These are phyloP conservation scores for Ogataea nakhonphanomensis DNA, from an alignment of 805 yeast species.

Conservation along the genomic window DNA sequence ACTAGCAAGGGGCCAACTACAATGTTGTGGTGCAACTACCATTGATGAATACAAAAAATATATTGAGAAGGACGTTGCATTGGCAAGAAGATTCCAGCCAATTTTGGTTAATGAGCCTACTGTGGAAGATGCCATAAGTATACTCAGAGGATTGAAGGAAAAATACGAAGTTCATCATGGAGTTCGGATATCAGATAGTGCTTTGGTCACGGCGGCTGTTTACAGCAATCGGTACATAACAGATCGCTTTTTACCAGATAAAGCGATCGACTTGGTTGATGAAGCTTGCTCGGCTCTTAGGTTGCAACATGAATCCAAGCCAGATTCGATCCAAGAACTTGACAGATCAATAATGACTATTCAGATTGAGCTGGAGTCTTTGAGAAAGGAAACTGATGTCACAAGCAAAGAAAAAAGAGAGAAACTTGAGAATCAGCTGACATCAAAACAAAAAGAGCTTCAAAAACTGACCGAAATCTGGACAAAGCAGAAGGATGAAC, in stretches of 20 bases:
- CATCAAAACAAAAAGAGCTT: conserved; percentile 60
- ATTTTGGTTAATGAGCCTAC: conserved; percentile 83
- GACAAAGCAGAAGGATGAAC: conserved; percentile 76
- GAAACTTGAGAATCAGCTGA: conserved; percentile 68
- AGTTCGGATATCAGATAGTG: conserved; percentile 88
- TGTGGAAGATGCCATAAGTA: conserved; percentile 87
- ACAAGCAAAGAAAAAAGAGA: conserved; percentile 73
- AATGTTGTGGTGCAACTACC: conserved; percentile 96
- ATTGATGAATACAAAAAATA: conserved; percentile 88
- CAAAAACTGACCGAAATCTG: conserved; percentile 74
- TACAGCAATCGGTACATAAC: conserved; percentile 87
- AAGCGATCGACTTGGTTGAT: conserved; percentile 94
- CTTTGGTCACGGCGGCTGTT: conserved; percentile 90
- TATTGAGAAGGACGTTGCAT: conserved; percentile 94
- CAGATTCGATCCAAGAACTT: conserved; percentile 85
- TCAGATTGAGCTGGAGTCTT: conserved; percentile 90
- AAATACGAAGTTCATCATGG: conserved; percentile 97
- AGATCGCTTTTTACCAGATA: conserved; percentile 89
- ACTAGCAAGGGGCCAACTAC: conserved; percentile 84
- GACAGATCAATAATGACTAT: conserved; percentile 91
- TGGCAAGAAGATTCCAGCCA: conserved; percentile 91
- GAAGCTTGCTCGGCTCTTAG: conserved; percentile 96
- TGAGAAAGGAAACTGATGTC: conserved; percentile 88
- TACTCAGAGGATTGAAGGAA: conserved; percentile 89
- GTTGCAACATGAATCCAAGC: conserved; percentile 94